Evolutionary conservation across 2,329 filamentous ascomycete genomes (phyloP).

Genomic region (Dothistroma pini): DNA sequence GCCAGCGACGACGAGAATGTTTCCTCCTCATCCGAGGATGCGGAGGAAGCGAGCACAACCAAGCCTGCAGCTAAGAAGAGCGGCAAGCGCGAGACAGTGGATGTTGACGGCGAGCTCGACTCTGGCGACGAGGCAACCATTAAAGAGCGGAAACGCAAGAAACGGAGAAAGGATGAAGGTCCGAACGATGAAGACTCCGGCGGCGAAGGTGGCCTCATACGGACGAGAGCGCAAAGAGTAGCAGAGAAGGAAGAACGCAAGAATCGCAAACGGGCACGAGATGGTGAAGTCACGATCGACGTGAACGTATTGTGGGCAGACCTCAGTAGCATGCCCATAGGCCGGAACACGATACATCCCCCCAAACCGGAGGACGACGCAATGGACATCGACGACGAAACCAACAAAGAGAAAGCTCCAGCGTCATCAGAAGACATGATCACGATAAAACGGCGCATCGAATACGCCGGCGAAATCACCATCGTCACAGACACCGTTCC

Average conservation of each 20-base stretch:
- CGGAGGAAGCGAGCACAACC: conserved; percentile 27
- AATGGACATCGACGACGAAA: conserved; percentile 21
- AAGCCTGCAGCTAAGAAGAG: conserved; percentile 31
- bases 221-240: conserved; percentile 52
- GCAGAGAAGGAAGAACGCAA: conserved; percentile 49
- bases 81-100: conserved; percentile 35
- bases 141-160: conserved; percentile 42
- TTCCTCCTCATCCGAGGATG: conserved; percentile 37
- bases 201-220: conserved; percentile 50
- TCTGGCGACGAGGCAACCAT: conserved; percentile 58
- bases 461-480: conserved; percentile 54
- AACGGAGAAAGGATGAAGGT: conserved; percentile 36
- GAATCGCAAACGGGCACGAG: conserved; percentile 41
- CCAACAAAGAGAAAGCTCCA: conserved; percentile 24
- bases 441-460: conserved; percentile 55
- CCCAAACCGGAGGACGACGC: conserved; percentile 12
- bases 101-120: conserved; percentile 42
- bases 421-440: conserved; percentile 44
- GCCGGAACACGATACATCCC: conserved; percentile 21
- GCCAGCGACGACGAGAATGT: conserved; percentile 30
- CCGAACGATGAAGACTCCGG: conserved; percentile 35
- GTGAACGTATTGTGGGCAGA: conserved; percentile 54
- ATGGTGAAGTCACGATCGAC: conserved; percentile 52
- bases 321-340: conserved; percentile 43
- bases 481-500: conserved; percentile 53